Evolutionary conservation across 1,284 basidiomycete species (phyloP), one percentile per base, ranked within the genome.

Genomic region (Cerrena zonata): DNA sequence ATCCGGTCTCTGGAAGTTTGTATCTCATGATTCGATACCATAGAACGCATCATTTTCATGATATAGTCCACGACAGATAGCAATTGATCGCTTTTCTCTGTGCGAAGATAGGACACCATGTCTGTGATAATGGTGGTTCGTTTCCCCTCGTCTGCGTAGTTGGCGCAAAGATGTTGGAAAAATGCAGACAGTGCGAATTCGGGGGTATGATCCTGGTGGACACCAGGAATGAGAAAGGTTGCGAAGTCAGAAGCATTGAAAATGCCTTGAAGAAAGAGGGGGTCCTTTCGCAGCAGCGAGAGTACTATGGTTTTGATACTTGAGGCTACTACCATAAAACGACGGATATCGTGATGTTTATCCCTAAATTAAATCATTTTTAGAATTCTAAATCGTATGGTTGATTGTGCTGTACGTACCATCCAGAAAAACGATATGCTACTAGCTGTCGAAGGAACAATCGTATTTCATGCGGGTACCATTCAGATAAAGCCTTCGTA

Each of bases 371-470:
- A n/a, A n/a, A n/a, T n/a, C n/a, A n/a, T n/a, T n/a, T n/a, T n/a
- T n/a, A n/a, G n/a, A n/a, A n/a, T n/a, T n/a, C n/a, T n/a, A n/a
- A n/a, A n/a, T n/a, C n/a, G n/a, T n/a, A n/a, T n/a, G n/a, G n/a
- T n/a, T n/a, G n/a, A n/a, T n/a, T n/a, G n/a, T 34, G 15, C 15
- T 7, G 15, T 34, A 56, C 46, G 46, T 21, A 48, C 46, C 46
- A 48, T 25, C 30, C 36, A 13, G 21, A 37, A 12, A 37, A 30
- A 11, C 37, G 7, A 22, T 18, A 22, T 10, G 36, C 30, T 11
- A 15, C 34, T 12, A 48, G 46, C 23, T 39, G 46, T 5, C 36
- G n/a, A 7, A 48, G 46, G 36, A 48, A 48, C 12, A 48, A 24
- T 39, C 24, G 13, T 10, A 39, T 23, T 22, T 48, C 46, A 3